Evolutionary conservation across 257 asterid genomes (phyloP), one percentile per base, ranked within the genome.

Genomic region (Primulina tabacum): DNA sequence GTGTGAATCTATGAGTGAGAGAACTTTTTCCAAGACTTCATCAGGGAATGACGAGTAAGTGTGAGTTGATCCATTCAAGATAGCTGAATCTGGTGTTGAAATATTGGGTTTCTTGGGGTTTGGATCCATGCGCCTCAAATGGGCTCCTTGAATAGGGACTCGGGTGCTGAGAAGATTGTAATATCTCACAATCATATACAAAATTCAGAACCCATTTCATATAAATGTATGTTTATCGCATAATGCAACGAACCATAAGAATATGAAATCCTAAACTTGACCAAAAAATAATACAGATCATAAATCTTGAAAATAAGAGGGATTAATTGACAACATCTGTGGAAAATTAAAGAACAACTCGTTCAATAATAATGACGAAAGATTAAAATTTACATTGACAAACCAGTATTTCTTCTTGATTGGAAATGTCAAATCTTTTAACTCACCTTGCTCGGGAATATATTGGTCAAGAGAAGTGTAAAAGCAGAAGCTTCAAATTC

Each of bases 11-110:
- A 87, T 76, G 57, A 84, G 24, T 26, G 87, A 84, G 57, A 87
- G 73, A 56, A 87, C 85, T 63, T 74, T 81, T 32, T 87, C 92
- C 76, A 84, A 69, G 47, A 81, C 90, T 75, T 87, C 92, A 76
- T 87, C 92, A 20, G 92, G 92, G 62, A 87, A 84, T n/a, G 71
- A 56, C 8, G 70, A 76, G 33, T 59, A 81, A 20, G 73, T 56
- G 40, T 72, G 78, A 65, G 69, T 67, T 64, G 75, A 72, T 52
- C 75, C 84, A 21, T 80, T 73, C 12, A 72, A 72, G 50, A 62
- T 64, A 60, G 70, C 33, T 10, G 69, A 64, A 52, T 68, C 71
- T 56, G 63, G 30, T 3, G 38, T 64, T 1, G 75, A 66, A 28
- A 43, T 70, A 73, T 79, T 81, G 24, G 76, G 40, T 34, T 77